Percentiles rank a stretch among this genome's conserved stretches.
These are phyloP conservation scores for Crithidia sp. DNA, from an alignment of 208 protist species.

Conservation along the genomic window DNA sequence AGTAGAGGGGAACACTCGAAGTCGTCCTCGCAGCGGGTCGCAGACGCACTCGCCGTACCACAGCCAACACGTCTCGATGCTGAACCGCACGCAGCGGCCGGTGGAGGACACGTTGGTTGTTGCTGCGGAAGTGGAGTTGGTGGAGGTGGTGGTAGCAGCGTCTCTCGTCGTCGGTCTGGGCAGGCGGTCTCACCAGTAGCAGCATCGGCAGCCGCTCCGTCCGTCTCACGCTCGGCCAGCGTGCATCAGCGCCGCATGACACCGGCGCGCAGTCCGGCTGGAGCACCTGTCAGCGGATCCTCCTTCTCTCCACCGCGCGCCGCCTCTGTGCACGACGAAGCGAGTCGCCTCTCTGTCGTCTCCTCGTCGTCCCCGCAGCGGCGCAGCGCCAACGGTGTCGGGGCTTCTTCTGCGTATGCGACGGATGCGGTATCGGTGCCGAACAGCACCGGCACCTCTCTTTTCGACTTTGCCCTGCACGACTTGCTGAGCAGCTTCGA, in stretches of 20 bases:
- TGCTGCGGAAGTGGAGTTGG: too few relatives aligned
- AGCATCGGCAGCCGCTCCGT: background rate
- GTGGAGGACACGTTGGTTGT: slow-evolving; percentile 18
- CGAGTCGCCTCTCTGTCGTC: background rate
- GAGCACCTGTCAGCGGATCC: background rate
- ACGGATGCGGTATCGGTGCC: slow-evolving; percentile 48
- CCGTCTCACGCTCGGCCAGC: background rate
- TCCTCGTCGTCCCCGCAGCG: background rate
- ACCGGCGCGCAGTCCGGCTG: background rate
- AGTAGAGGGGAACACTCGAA: background rate
- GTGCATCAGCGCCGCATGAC: background rate
- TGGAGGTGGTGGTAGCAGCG: background rate
- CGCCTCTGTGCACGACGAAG: slow-evolving; percentile 3
- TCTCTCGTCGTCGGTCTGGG: background rate
- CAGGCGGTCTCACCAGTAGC: background rate
- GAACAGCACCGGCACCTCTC: slow-evolving; percentile 69
- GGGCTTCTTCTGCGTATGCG: slow-evolving; percentile 10
- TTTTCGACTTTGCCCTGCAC: slow-evolving; percentile 75
- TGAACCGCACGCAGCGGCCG: background rate
- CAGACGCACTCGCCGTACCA: slow-evolving; percentile 19
- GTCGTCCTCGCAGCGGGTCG: background rate
- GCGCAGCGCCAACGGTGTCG: slow-evolving; percentile 8
- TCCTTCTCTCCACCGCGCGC: background rate
- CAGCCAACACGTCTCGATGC: slow-evolving; percentile 5
- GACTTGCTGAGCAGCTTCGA: slow-evolving; percentile 47